A percentile compares a stretch with the other conserved stretches of the same genome.
phyloP scores from a whole-genome alignment of 306 rosid species.

The Lathyrus sativus region DNA sequence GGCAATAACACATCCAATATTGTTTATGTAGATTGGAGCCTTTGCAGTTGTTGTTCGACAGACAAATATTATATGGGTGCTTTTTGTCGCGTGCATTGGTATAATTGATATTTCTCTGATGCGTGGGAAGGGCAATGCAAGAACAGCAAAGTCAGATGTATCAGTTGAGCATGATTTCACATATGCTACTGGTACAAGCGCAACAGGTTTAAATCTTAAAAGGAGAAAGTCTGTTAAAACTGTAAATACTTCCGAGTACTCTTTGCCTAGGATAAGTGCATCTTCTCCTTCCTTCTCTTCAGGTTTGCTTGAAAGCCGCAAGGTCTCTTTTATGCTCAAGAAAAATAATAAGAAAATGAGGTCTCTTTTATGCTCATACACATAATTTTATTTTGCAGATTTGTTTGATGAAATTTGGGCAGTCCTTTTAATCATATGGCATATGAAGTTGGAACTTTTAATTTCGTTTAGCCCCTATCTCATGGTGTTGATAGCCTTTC shows the following conservation, averaged over 20 bases:
- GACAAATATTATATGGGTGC: slow-evolving; percentile 87
- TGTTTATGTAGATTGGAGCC: slow-evolving; percentile 64
- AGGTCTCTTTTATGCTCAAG: slow-evolving; percentile 25
- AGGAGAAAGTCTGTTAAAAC: slow-evolving; percentile 53
- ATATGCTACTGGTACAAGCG: slow-evolving; percentile 33
- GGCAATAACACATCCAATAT: slow-evolving; percentile 27
- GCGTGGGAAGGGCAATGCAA: slow-evolving; percentile 37
- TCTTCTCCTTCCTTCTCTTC: slow-evolving; percentile 41
- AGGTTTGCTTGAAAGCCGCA: slow-evolving; percentile 51
- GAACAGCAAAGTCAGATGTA: slow-evolving; percentile 41
- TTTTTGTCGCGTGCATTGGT: slow-evolving; percentile 77
- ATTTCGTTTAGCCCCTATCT: slow-evolving; percentile 68
- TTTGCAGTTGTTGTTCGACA: slow-evolving; percentile 80
- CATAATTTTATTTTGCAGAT: slow-evolving; percentile 52
- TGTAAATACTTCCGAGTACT: slow-evolving; percentile 32
- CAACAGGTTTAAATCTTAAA: slow-evolving; percentile 50
- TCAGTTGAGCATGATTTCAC: slow-evolving; percentile 34
- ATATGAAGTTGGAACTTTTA: slow-evolving; percentile 60
- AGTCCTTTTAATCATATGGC: slow-evolving; percentile 50
- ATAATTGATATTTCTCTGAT: slow-evolving; percentile 58
- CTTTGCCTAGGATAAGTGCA: slow-evolving; percentile 27
- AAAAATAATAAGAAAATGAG: slow-evolving; percentile 18
- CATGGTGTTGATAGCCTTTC: slow-evolving; percentile 60
- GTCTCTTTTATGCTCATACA: background rate
- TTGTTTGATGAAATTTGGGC: slow-evolving; percentile 56